Conservation (phyloP, 1,284 basidiomycete genomes). For the Puccinia novopanici region DNA sequence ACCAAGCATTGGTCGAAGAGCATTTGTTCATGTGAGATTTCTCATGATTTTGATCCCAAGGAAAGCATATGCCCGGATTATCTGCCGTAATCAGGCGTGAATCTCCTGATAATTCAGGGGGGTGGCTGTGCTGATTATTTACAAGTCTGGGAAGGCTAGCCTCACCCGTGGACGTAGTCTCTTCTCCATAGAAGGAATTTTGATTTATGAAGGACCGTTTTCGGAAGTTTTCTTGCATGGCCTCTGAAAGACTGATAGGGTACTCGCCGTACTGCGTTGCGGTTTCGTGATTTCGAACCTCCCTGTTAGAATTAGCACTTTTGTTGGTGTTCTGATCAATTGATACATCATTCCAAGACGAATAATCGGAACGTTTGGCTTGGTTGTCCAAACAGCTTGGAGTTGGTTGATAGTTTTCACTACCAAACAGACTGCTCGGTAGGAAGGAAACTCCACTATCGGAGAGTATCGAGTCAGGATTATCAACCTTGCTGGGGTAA, state of each 20-base stretch:
- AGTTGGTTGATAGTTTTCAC: neutral
- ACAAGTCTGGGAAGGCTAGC: neutral
- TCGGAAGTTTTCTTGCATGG: neutral
- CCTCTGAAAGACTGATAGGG: neutral
- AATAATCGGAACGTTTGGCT: conserved; percentile 11
- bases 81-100: neutral
- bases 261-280: neutral
- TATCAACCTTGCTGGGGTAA: neutral
- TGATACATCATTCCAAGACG: neutral
- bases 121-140: neutral
- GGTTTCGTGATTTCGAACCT: neutral
- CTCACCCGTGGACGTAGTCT: neutral
- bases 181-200: conserved; percentile 1
- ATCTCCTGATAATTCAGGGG: neutral
- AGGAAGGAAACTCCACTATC: neutral
- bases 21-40: neutral
- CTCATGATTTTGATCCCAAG: neutral
- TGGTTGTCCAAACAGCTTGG: neutral
- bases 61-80: neutral
- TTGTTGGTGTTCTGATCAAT: neutral
- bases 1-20: neutral
- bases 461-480: neutral
- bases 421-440: neutral
- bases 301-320: neutral
- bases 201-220: conserved; percentile 5